Evolutionary conservation across 306 rosid species (phyloP).

Genomic region (Albizia julibrissin): DNA sequence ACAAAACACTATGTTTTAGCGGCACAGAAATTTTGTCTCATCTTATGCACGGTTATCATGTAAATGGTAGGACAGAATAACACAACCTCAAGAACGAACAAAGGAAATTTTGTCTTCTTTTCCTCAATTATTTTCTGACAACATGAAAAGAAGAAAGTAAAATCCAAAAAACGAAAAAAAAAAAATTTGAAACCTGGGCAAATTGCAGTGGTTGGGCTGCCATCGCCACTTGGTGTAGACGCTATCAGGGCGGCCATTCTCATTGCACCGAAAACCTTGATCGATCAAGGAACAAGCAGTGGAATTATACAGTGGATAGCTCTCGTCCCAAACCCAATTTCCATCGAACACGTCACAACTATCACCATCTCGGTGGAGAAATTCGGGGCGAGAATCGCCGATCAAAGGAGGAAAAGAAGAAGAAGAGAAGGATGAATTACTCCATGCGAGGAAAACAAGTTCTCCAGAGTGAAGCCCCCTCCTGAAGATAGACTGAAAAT

Average conservation of each 20-base stretch:
- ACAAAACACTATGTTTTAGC: background rate
- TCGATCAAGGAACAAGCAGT: constrained; percentile 67
- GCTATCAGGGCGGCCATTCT: constrained; percentile 71
- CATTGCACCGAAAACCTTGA: constrained; percentile 74
- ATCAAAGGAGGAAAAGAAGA: constrained; percentile 22
- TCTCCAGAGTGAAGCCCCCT: constrained; percentile 43
- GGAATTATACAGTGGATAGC: constrained; percentile 75
- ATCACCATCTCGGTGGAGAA: constrained; percentile 53
- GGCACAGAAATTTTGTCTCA: background rate
- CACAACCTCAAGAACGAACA: background rate
- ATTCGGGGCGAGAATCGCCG: constrained; percentile 38
- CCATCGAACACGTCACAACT: constrained; percentile 74
- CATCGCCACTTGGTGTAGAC: constrained; percentile 89
- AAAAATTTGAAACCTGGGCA: constrained; percentile 66
- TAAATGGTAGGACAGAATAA: background rate
- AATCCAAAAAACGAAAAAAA: background rate
- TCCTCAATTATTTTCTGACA: constrained; percentile 4
- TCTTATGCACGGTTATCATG: background rate
- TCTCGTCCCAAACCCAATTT: constrained; percentile 90
- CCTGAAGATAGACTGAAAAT: constrained; percentile 34
- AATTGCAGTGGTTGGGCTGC: constrained; percentile 81
- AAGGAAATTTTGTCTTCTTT: background rate
- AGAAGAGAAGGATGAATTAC: constrained; percentile 19
- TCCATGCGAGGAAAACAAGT: constrained; percentile 33
- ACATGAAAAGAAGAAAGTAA: constrained; percentile 15